Conservation (phyloP, 2,329 filamentous ascomycete genomes). For the Ramularia collo-cygni region DNA sequence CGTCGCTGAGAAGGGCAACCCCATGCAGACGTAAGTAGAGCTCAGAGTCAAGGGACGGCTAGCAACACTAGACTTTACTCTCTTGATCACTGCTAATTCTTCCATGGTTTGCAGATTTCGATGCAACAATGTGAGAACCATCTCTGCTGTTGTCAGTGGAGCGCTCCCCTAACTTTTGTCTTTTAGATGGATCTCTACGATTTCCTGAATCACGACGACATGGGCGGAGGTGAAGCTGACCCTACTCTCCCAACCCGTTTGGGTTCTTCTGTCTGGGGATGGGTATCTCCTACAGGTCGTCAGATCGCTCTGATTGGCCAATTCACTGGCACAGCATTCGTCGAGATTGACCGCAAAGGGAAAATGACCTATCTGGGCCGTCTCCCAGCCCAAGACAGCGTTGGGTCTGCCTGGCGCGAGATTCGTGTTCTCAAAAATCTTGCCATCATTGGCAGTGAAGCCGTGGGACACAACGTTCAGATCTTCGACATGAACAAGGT, state of each 20-base stretch:
- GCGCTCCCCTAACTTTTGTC: neutral
- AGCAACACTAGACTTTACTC: too few relatives aligned
- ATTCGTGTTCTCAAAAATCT: conserved; percentile 40
- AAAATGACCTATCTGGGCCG: conserved; percentile 48
- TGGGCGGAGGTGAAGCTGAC: conserved; percentile 28
- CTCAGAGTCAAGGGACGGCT: too few relatives aligned
- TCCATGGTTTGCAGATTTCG: too few relatives aligned
- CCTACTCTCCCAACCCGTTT: conserved; percentile 26
- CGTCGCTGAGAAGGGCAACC: conserved; percentile 29
- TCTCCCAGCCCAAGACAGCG: conserved; percentile 38
- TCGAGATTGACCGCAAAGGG: conserved; percentile 45
- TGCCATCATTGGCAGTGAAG: conserved; percentile 41
- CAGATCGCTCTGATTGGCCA: conserved; percentile 51
- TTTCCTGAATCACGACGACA: conserved; percentile 35
- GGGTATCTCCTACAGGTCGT: conserved; percentile 46
- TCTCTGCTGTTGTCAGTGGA: neutral
- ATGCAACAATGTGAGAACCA: conserved; percentile 31
- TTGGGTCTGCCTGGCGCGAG: conserved; percentile 43
- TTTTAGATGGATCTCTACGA: conserved; percentile 31
- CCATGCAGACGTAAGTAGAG: conserved; percentile 30
- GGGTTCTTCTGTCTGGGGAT: conserved; percentile 47
- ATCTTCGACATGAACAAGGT: conserved; percentile 57
- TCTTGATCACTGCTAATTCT: too few relatives aligned
- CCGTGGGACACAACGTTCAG: conserved; percentile 50
- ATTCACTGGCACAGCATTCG: conserved; percentile 48